Conservation (phyloP, 2,329 filamentous ascomycete genomes). For the Neocucurbitaria cava region DNA sequence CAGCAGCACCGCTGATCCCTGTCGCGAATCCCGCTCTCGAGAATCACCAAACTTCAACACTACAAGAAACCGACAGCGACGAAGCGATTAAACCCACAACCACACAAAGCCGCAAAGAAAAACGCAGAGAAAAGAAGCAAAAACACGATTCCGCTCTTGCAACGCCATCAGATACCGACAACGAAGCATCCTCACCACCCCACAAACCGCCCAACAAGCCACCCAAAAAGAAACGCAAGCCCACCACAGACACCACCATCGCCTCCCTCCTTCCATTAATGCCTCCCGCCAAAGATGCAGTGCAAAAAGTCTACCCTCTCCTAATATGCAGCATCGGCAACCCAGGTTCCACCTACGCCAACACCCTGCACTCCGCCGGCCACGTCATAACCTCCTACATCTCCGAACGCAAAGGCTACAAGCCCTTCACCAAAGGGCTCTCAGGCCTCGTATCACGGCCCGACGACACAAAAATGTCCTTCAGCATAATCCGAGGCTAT, state of each 20-base stretch:
- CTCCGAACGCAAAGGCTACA: constrained; percentile 32
- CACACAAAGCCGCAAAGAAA: constrained; percentile 31
- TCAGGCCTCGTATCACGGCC: constrained; percentile 40
- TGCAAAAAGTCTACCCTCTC: constrained; percentile 55
- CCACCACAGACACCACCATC: background rate
- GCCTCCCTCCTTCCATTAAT: constrained; percentile 5
- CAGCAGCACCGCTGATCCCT: constrained; percentile 24
- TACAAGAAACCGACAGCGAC: constrained; percentile 5
- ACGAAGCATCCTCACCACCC: constrained; percentile 11
- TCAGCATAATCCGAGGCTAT: constrained; percentile 55
- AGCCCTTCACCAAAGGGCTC: constrained; percentile 37
- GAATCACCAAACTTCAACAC: constrained; percentile 23
- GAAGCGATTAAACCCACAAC: constrained; percentile 2
- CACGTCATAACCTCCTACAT: constrained; percentile 72
- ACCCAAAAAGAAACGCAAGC: constrained; percentile 11
- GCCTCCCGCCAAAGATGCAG: constrained; percentile 28
- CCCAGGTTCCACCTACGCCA: constrained; percentile 69
- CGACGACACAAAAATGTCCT: constrained; percentile 42
- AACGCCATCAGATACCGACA: constrained; percentile 30
- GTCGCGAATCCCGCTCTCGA: constrained; percentile 24
- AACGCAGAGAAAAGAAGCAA: constrained; percentile 29
- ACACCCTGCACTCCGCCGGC: constrained; percentile 86
- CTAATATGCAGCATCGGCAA: constrained; percentile 91
- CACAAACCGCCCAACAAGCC: constrained; percentile 25
- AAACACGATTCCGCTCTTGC: constrained; percentile 12